Conservation (phyloP, 345 rosid genomes). For the Isatis tinctoria region DNA sequence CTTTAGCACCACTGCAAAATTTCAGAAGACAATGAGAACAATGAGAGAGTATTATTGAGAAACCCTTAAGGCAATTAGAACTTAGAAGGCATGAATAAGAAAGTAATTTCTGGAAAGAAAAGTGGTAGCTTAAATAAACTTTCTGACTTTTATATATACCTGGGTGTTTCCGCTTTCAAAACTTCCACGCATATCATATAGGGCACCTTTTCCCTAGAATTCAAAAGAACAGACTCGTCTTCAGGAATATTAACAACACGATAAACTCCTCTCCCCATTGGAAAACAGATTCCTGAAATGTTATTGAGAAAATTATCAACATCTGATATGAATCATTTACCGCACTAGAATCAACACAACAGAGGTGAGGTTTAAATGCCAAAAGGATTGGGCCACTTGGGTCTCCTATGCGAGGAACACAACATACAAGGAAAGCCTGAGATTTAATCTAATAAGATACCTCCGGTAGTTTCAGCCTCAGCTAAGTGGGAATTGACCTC, state of each 20-base stretch:
- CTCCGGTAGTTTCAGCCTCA: slow-evolving; percentile 87
- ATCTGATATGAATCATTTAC: background rate
- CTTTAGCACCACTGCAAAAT: slow-evolving; percentile 47
- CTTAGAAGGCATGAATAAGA: too few relatives aligned
- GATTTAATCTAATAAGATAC: slow-evolving; percentile 32
- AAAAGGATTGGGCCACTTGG: too few relatives aligned
- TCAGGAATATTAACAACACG: slow-evolving; percentile 96
- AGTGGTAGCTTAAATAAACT: too few relatives aligned
- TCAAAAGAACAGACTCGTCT: slow-evolving; percentile 94
- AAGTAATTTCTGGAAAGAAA: too few relatives aligned
- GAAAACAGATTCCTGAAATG: slow-evolving; percentile 86
- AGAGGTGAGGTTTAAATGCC: too few relatives aligned
- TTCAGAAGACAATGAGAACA: slow-evolving; percentile 19
- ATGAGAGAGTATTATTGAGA: background rate
- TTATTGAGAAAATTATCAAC: slow-evolving; percentile 7
- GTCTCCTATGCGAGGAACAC: too few relatives aligned
- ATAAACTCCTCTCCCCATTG: slow-evolving; percentile 92
- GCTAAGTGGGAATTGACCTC: slow-evolving; percentile 73
- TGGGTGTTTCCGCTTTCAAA: slow-evolving; percentile 73
- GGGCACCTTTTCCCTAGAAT: slow-evolving; percentile 99
- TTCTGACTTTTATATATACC: slow-evolving; percentile 39
- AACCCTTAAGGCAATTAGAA: too few relatives aligned
- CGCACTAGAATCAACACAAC: background rate
- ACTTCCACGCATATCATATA: slow-evolving; percentile 86
- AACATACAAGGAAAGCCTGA: too few relatives aligned